phyloP scores from a whole-genome alignment of 192 early-diverging fungal species.

The Entomortierella beljakovae region DNA sequence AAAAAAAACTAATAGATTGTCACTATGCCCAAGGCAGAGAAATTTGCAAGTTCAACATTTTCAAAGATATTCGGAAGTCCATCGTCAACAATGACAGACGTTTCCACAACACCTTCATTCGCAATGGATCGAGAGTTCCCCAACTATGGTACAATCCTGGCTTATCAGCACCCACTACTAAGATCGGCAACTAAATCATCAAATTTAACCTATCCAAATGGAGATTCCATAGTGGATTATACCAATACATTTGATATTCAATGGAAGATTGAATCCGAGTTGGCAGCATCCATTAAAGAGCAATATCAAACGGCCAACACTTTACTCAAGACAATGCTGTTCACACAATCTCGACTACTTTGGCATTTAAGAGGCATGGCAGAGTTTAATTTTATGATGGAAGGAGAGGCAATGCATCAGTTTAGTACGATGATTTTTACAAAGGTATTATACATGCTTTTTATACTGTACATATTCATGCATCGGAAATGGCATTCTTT shows the following conservation, averaged over 20 bases:
- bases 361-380: constrained; percentile 48
- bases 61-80: constrained; percentile 6
- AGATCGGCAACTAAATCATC: background rate
- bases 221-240: background rate
- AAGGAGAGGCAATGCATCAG: constrained; percentile 37
- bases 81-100: background rate
- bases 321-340: constrained; percentile 28
- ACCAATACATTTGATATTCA: constrained; percentile 6
- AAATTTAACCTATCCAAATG: background rate
- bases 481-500: background rate
- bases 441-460: constrained; percentile 22
- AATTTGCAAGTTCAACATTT: constrained; percentile 11
- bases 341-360: constrained; percentile 11
- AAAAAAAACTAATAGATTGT: background rate
- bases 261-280: constrained; percentile 20
- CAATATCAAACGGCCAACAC: constrained; percentile 25
- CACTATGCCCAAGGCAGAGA: background rate
- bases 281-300: constrained; percentile 17
- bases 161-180: constrained; percentile 21
- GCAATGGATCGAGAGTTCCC: background rate
- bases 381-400: constrained; percentile 53
- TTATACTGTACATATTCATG: no score
- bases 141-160: background rate
- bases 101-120: background rate
- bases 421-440: constrained; percentile 21